Base-by-base conservation (phyloP, 1,284 basidiomycete species). In the Cryptococcus sp. region DNA sequence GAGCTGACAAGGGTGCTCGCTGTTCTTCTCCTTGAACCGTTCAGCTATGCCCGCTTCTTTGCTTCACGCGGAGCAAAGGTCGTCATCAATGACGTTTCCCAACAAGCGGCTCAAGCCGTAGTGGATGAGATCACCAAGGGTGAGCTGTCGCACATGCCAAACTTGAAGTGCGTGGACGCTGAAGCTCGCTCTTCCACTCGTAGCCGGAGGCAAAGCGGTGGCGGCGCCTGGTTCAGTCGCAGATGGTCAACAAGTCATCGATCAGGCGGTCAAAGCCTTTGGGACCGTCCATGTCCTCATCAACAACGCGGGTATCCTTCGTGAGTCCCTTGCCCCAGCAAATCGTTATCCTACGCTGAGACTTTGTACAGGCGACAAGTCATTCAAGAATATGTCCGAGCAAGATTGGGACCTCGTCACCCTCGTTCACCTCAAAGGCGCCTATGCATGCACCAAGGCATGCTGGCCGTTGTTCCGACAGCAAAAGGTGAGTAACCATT, bases 291-390 rank as follows among this genome's bases (percentile, higher is more conserved):
- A 91, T 88, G 76, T 86, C 63, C 84, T 95, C 50, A 88, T 98
- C 74, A 99, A 99, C 83, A 99, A 99, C 81, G 96, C 96, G 50
- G 95, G 96, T 56, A 93, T 99, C 68, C 81, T 99, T 52, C 86
- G 93, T 89, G 63, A 71, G 73, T 76, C 56, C 47, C 69, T 10
- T 35, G 31, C 2, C 31, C 31, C 31, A 13, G 4, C 13, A 2
- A 5, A 8, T 35, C 8, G 13, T 13, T 35, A 8, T 5, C 10
- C 3, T 35, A 10, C 2, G 31, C 7, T 13, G 7, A 35, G 2
- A 2, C 8, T 35, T 13, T 35, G 8, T 48, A 8, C 56, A 75
- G 69, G 82, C 40, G 83, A 84, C 75, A 82, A 81, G 71, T 77
- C 82, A 35, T 91, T 94, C 83, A 92, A 89, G 82, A 94, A 93